Conservation (phyloP, 2,329 filamentous ascomycete genomes). For the Trichoderma semiorbis region DNA sequence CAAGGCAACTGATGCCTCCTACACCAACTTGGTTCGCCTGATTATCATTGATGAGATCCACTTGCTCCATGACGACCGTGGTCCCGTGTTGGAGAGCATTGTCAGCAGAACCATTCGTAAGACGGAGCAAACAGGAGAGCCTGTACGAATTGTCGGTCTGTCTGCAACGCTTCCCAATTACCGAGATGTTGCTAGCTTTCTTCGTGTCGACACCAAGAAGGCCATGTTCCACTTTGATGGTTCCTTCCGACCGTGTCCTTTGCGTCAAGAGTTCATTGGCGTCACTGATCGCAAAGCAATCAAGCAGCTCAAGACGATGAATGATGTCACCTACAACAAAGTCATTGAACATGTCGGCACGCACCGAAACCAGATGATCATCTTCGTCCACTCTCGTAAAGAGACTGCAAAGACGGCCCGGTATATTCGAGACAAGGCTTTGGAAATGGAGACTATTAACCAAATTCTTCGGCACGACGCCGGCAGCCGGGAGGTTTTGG, state of each 20-base stretch:
- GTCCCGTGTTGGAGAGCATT: slow-evolving; percentile 94
- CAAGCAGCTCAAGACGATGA: slow-evolving; percentile 99
- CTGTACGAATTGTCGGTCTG: slow-evolving; percentile 85
- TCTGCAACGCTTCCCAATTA: slow-evolving; percentile 97
- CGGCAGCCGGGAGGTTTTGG: slow-evolving; percentile 82
- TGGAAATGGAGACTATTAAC: slow-evolving; percentile 96
- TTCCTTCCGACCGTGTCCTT: slow-evolving; percentile 85
- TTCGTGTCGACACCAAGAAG: slow-evolving; percentile 80
- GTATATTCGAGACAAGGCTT: slow-evolving; percentile 91
- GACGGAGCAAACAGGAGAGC: slow-evolving; percentile 90
- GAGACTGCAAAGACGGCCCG: slow-evolving; percentile 97
- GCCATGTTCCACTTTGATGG: slow-evolving; percentile 96
- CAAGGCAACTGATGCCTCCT: slow-evolving; percentile 94
- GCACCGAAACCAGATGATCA: slow-evolving; percentile 95
- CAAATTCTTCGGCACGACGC: slow-evolving; percentile 93
- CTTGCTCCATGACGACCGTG: slow-evolving; percentile 93
- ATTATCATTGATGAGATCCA: slow-evolving; percentile 99
- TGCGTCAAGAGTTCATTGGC: slow-evolving; percentile 96
- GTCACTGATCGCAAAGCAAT: slow-evolving; percentile 98
- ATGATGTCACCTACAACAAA: slow-evolving; percentile 97
- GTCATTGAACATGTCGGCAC: slow-evolving; percentile 93
- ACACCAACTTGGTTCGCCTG: slow-evolving; percentile 93
- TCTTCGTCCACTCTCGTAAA: slow-evolving; percentile 97
- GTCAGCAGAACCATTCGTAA: slow-evolving; percentile 90
- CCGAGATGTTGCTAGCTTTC: slow-evolving; percentile 89